Percentiles rank a stretch among this genome's conserved stretches.
Evolutionary conservation across 371 early-diverging fungal species (phyloP).

Genomic region (Actinomortierella ambigua): DNA sequence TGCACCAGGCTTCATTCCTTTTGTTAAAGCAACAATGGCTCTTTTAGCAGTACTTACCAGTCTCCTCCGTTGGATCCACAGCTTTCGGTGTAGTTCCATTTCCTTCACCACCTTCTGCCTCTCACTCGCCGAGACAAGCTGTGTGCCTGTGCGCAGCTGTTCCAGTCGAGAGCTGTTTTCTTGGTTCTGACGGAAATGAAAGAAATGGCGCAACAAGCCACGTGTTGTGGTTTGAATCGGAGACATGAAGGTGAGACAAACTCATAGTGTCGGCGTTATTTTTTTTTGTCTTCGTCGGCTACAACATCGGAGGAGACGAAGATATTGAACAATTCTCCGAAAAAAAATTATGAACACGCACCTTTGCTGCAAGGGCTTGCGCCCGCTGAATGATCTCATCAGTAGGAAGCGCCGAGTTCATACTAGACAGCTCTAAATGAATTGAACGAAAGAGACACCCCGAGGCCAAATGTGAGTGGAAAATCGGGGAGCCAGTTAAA

Average conservation of each 20-base stretch:
- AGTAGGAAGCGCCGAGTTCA: constrained; percentile 24
- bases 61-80: constrained; percentile 33
- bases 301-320: neutral
- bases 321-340: too few relatives aligned
- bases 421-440: constrained; percentile 16
- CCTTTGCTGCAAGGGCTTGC: constrained; percentile 15
- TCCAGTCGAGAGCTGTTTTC: constrained; percentile 14
- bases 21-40: neutral
- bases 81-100: constrained; percentile 24
- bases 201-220: neutral
- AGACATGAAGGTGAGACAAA: too few relatives aligned
- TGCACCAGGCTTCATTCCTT: neutral
- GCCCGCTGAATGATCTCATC: constrained; percentile 21
- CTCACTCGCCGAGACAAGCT: constrained; percentile 23
- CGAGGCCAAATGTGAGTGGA: too few relatives aligned
- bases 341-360: constrained; percentile 2
- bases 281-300: neutral
- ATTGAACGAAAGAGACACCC: too few relatives aligned
- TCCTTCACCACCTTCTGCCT: constrained; percentile 22
- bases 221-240: neutral
- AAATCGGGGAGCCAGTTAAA: too few relatives aligned
- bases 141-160: constrained; percentile 20
- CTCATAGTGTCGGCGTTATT: too few relatives aligned
- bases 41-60: constrained; percentile 14
- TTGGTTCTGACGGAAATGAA: constrained; percentile 16